These are phyloP conservation scores for Patellifolia procumbens DNA, from an alignment of 179 eudicot genomes.

Conservation along the genomic window DNA sequence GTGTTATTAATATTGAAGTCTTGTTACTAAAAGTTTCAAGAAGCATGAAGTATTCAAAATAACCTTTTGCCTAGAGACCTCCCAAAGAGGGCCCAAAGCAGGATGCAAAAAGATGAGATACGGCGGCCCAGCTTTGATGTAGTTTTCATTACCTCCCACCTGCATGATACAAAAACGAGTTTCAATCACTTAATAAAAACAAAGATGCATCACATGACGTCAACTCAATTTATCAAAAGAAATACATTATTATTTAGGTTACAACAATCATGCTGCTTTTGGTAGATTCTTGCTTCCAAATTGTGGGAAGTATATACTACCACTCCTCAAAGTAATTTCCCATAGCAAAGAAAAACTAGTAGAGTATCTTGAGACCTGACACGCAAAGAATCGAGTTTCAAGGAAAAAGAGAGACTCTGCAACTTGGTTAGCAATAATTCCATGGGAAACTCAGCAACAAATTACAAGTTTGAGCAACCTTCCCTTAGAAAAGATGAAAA, in stretches of 20 bases:
- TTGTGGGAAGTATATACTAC: background rate
- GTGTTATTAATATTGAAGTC: conserved; percentile 8
- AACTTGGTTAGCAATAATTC: background rate
- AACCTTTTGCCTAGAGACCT: conserved; percentile 90
- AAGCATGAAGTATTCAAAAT: conserved; percentile 8
- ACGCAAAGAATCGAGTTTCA: background rate
- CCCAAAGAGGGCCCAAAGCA: conserved; percentile 97
- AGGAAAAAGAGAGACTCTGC: background rate
- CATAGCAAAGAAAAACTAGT: background rate
- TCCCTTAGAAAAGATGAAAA: background rate
- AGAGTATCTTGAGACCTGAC: background rate
- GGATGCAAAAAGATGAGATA: conserved; percentile 90
- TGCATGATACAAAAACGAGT: conserved; percentile 33
- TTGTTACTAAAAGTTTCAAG: background rate
- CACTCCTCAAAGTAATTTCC: background rate
- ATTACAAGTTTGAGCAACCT: background rate
- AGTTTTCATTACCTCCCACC: conserved; percentile 75
- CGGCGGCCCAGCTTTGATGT: conserved; percentile 83
- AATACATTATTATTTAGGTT: background rate
- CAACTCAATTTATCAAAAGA: background rate
- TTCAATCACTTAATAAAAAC: conserved; percentile 10
- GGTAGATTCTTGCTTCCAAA: conserved; percentile 6
- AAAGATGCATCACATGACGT: background rate
- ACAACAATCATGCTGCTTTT: conserved; percentile 2
- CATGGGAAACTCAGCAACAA: background rate